These are phyloP conservation scores for Nakazawaea populi DNA, from an alignment of 805 yeast genomes.

Conservation along the genomic window DNA sequence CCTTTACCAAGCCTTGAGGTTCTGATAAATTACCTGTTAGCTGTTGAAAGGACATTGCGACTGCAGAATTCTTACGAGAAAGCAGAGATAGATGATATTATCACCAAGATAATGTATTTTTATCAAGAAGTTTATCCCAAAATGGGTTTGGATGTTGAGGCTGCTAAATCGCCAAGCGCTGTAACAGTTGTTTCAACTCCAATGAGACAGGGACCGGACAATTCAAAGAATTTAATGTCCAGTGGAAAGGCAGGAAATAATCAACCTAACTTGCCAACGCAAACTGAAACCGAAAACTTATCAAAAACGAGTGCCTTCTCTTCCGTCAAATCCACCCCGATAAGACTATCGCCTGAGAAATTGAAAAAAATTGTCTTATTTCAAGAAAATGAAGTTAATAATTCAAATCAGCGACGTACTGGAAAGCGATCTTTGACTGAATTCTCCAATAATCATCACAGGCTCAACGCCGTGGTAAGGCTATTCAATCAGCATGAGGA, in stretches of 20 bases:
- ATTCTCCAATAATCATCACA: neutral
- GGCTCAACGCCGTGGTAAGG: neutral
- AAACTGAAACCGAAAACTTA: neutral
- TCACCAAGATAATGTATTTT: neutral
- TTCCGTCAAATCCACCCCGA: too few relatives aligned
- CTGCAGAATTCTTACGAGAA: neutral
- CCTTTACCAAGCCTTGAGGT: neutral
- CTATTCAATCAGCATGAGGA: neutral
- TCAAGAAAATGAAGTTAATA: too few relatives aligned
- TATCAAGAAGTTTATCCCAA: neutral
- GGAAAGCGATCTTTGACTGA: too few relatives aligned
- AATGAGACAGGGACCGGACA: neutral
- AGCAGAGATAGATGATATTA: neutral
- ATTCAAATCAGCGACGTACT: too few relatives aligned
- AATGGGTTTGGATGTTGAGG: neutral
- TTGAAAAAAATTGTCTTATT: neutral
- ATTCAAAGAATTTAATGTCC: too few relatives aligned
- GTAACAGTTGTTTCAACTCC: neutral
- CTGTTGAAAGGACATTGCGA: neutral
- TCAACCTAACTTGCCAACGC: neutral
- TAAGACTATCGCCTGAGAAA: neutral
- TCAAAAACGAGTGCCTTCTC: neutral
- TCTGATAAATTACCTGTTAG: slow-evolving; percentile 3
- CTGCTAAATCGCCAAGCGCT: neutral
- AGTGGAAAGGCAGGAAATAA: too few relatives aligned